Conservation (phyloP, 805 yeast species). For the Lachancea kluyveri region DNA sequence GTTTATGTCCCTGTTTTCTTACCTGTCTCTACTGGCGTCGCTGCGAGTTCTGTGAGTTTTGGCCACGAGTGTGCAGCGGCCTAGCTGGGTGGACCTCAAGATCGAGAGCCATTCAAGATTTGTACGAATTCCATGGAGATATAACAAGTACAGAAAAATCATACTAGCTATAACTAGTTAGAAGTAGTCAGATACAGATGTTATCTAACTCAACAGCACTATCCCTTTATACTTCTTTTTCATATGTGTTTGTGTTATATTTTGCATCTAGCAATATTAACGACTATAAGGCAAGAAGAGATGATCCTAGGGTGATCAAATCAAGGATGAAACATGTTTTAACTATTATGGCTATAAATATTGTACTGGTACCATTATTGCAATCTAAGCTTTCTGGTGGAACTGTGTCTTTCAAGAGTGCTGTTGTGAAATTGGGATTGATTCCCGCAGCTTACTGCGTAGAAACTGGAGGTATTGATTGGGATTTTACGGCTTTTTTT, state of each 20-base stretch:
- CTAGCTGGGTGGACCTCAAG: too few relatives aligned
- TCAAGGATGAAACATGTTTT: slow-evolving; percentile 20
- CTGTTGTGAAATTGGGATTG: slow-evolving; percentile 18
- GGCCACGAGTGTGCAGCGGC: too few relatives aligned
- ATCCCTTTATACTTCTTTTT: slow-evolving; percentile 19
- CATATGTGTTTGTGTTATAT: slow-evolving; percentile 25
- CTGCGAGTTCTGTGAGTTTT: too few relatives aligned
- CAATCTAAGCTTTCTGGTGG: slow-evolving; percentile 3
- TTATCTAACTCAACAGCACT: slow-evolving; percentile 1
- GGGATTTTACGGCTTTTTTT: slow-evolving; percentile 12
- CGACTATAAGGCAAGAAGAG: slow-evolving; percentile 22
- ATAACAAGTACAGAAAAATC: too few relatives aligned
- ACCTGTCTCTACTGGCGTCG: too few relatives aligned
- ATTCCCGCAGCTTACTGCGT: slow-evolving; percentile 18
- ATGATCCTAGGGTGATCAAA: slow-evolving; percentile 24
- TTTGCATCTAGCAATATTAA: slow-evolving; percentile 14
- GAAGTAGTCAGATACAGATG: too few relatives aligned
- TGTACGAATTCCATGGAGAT: too few relatives aligned
- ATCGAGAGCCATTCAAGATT: too few relatives aligned
- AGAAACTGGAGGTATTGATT: slow-evolving; percentile 1
- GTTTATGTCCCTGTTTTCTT: too few relatives aligned
- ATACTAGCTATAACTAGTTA: too few relatives aligned
- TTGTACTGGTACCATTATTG: slow-evolving; percentile 17
- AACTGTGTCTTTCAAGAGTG: slow-evolving; percentile 7
- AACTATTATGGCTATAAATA: slow-evolving; percentile 12